Evolutionary conservation across 108 stramenopile genomes (phyloP).

Genomic region (Aureococcus anophagefferens): DNA sequence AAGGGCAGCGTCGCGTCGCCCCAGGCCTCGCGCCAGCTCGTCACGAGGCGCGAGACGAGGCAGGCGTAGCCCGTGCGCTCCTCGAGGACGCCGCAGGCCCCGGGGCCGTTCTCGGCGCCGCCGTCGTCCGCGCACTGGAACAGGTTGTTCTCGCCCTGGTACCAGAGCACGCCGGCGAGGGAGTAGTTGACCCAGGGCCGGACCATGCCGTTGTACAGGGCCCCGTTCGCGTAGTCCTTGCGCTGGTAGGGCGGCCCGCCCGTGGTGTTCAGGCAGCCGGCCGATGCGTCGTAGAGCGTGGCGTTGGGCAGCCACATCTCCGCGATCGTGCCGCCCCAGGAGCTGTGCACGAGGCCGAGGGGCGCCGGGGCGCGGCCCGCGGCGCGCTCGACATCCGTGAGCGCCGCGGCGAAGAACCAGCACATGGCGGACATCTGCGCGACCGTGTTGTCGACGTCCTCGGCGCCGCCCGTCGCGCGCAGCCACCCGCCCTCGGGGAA

Average conservation of each 20-base stretch:
- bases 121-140: too few relatives aligned
- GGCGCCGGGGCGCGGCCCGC: neutral
- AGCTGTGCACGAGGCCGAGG: constrained; percentile 3
- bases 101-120: neutral
- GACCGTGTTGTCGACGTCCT: neutral
- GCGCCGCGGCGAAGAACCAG: neutral
- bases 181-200: constrained; percentile 12
- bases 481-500: too few relatives aligned
- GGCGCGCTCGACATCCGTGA: neutral
- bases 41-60: neutral
- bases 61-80: constrained; percentile 5
- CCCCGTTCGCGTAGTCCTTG: neutral
- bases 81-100: neutral
- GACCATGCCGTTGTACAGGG: constrained; percentile 5
- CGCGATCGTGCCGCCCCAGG: neutral
- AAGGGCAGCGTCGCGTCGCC: neutral
- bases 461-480: too few relatives aligned
- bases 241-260: neutral
- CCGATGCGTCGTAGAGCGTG: neutral
- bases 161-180: constrained; percentile 7
- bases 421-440: constrained; percentile 4
- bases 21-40: constrained; percentile 5
- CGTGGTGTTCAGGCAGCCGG: neutral
- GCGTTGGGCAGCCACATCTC: neutral
- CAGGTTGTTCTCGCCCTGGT: constrained; percentile 18